phyloP scores from a whole-genome alignment of 768 basidiomycete species.

The Mycena belliarum region DNA sequence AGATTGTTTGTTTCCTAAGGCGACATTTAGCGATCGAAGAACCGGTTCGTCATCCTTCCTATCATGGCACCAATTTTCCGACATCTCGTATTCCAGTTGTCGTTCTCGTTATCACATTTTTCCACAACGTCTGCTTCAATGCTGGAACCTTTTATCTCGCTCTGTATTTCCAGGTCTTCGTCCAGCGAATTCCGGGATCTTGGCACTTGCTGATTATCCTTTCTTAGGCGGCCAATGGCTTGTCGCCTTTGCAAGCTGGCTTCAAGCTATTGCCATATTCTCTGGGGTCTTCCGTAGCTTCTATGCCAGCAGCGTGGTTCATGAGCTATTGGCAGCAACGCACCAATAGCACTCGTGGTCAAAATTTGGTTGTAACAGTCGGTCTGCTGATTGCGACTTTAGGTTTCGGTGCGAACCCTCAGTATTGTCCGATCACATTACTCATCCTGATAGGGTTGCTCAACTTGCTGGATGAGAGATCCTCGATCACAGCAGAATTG shows the following conservation, averaged over 20 bases:
- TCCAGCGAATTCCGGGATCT: slow-evolving; percentile 11
- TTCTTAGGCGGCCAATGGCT: slow-evolving; percentile 64
- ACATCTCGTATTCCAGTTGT: slow-evolving; percentile 45
- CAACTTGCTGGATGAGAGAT: slow-evolving; percentile 56
- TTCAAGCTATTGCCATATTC: slow-evolving; percentile 81
- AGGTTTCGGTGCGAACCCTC: slow-evolving; percentile 63
- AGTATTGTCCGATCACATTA: slow-evolving; percentile 15
- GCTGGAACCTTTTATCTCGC: slow-evolving; percentile 87
- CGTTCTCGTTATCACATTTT: slow-evolving; percentile 68
- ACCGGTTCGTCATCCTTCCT: slow-evolving; percentile 46
- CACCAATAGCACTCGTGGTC: slow-evolving; percentile 58
- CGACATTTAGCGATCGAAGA: slow-evolving; percentile 59
- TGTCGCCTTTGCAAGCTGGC: slow-evolving; percentile 72
- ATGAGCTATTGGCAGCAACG: slow-evolving; percentile 66
- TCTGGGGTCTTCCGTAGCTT: slow-evolving; percentile 80
- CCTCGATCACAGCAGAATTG: slow-evolving; percentile 47
- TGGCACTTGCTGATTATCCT: slow-evolving; percentile 12
- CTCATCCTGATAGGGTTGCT: slow-evolving; percentile 56
- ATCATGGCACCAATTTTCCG: slow-evolving; percentile 15
- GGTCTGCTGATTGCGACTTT: slow-evolving; percentile 67
- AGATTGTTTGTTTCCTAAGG: slow-evolving; percentile 71
- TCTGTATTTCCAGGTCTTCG: slow-evolving; percentile 73
- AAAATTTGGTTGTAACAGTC: slow-evolving; percentile 61
- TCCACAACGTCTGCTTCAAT: slow-evolving; percentile 83
- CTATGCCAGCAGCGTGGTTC: slow-evolving; percentile 85